These are phyloP conservation scores for Xylariomycetidae sp. DNA, from an alignment of 2,329 filamentous ascomycete species.

Conservation along the genomic window DNA sequence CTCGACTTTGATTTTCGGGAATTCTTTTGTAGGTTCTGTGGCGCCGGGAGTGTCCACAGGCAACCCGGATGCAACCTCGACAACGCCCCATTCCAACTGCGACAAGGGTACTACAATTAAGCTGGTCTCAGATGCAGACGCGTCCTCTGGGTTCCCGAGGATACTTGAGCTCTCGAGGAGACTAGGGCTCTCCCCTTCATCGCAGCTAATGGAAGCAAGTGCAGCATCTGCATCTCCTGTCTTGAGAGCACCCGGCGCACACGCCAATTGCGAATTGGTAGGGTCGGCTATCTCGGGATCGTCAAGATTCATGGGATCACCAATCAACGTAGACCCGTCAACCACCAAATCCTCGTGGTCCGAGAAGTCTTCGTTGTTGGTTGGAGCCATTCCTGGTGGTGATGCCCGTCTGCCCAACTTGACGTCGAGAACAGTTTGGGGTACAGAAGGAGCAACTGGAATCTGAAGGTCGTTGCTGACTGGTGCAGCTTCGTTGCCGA, in stretches of 20 bases:
- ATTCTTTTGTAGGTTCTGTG: slow-evolving; percentile 1
- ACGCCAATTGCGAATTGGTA: too few relatives aligned
- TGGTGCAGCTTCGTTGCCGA: not conserved
- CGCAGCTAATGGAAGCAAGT: too few relatives aligned
- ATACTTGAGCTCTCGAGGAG: too few relatives aligned
- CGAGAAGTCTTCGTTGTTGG: not conserved
- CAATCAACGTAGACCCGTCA: slow-evolving; percentile 18
- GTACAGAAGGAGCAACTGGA: slow-evolving; percentile 1
- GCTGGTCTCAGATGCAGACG: slow-evolving; percentile 5
- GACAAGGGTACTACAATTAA: slow-evolving; percentile 10
- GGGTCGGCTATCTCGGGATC: not conserved
- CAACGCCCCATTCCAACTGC: slow-evolving; percentile 10
- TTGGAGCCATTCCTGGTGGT: not conserved
- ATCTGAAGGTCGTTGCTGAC: not conserved
- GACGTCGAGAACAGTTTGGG: slow-evolving; percentile 6
- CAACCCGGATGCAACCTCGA: slow-evolving; percentile 1
- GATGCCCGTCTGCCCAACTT: slow-evolving; percentile 1
- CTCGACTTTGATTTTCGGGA: slow-evolving; percentile 3
- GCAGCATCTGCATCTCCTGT: too few relatives aligned
- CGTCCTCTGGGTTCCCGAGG: too few relatives aligned
- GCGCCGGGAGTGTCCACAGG: not conserved
- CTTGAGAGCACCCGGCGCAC: too few relatives aligned
- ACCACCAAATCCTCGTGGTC: not conserved
- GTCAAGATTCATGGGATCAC: slow-evolving; percentile 15
- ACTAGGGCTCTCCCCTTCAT: too few relatives aligned